Base-by-base conservation (phyloP, 2,329 filamentous ascomycete genomes). In the Cephalotrichum gorgonifer region DNA sequence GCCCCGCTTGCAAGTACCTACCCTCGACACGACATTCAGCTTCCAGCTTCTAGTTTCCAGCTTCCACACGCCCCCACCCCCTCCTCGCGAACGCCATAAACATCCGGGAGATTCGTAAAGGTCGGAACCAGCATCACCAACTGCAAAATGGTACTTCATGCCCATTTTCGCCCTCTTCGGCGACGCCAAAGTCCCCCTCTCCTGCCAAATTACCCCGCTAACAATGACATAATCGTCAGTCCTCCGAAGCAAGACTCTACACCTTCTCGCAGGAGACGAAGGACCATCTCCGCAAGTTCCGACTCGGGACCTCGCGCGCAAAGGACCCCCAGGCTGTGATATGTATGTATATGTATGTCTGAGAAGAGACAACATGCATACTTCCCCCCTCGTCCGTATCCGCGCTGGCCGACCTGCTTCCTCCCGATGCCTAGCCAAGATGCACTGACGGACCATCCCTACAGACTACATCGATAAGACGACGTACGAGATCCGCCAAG, bases 221-320 rank as follows among this genome's bases (percentile, higher is more conserved):
- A 48, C 26, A n/a, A 39, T 47, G 45, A 39, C 45, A 39, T 47
- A 30, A 47, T 47, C 25, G 20, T 43, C 30, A 75, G 72, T 68
- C 82, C 59, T 94, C 90, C 62, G 90, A 96, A 74, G 83, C 88
- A 53, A 78, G 89, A 58, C 78, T 97, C 54, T 97, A 95, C 72
- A 88, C 86, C 52, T 95, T 97, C 78, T 94, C 89, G 28, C 79
- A 82, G 55, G 88, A 93, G 69, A 95, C 88, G 43, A 93, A 85
- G 69, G 83, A 89, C 56, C 84, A 90, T 62, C 79, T 98, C 56
- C 86, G 88, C 66, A 97, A 96, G 69, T 98, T 98, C 72, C 86
- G 93, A 46, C 77, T 98, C 26, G 81, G 85, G 25, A 97, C 93
- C 2, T 96, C 90, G 30, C 76, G 93, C 55, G 83, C 88, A 47